These are phyloP conservation scores for Xerocomus brunneocitrinus DNA, from an alignment of 768 basidiomycete genomes.

Conservation along the genomic window DNA sequence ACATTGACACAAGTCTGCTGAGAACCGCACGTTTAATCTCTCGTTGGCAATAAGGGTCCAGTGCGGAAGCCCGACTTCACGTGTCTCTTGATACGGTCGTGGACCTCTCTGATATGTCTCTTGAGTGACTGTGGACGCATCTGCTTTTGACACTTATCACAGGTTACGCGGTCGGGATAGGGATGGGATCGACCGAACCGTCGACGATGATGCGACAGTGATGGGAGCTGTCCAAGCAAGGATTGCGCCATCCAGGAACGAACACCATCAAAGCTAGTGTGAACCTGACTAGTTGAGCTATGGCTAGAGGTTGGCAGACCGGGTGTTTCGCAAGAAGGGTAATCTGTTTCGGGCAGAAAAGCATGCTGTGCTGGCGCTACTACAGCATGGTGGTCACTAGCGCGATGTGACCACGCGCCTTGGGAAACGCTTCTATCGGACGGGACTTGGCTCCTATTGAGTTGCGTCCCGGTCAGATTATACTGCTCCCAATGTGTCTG, in stretches of 20 bases:
- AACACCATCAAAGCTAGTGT: neutral
- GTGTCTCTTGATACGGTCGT: slow-evolving; percentile 15
- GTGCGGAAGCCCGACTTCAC: neutral
- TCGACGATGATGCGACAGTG: slow-evolving; percentile 1
- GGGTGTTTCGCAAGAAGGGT: neutral
- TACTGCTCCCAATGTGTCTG: neutral
- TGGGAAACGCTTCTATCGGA: neutral
- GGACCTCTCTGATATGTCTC: slow-evolving; percentile 20
- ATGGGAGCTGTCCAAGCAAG: slow-evolving; percentile 2
- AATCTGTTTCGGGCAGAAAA: neutral
- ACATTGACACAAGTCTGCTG: neutral
- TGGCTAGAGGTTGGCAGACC: neutral
- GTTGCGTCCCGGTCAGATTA: neutral
- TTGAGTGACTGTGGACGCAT: slow-evolving; percentile 17
- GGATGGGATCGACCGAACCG: neutral
- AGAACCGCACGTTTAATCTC: neutral
- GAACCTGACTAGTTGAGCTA: neutral
- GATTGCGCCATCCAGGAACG: slow-evolving; percentile 1
- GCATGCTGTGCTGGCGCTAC: slow-evolving; percentile 8
- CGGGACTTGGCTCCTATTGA: slow-evolving; percentile 8
- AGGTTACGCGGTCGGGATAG: neutral
- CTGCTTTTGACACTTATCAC: slow-evolving; percentile 7
- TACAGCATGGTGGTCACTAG: slow-evolving; percentile 19
- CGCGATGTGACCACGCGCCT: neutral
- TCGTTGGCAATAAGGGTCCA: neutral